Evolutionary conservation across 129 eudicot species (phyloP).

Genomic region (Smallanthus sonchifolius): DNA sequence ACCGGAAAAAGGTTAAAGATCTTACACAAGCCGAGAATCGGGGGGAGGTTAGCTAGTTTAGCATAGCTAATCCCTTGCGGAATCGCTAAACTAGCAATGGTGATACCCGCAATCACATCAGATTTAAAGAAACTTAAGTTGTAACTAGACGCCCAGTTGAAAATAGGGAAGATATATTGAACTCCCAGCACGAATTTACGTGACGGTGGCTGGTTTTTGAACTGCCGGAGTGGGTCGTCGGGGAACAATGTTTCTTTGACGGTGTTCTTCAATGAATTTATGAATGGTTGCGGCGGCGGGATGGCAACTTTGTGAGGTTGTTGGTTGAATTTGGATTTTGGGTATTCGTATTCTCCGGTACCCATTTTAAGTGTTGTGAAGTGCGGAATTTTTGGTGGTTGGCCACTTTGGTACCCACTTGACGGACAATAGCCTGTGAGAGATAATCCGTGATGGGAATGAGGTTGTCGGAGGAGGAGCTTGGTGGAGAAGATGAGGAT

Average conservation of each 20-base stretch:
- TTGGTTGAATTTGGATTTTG: conserved; percentile 27
- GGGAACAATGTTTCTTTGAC: conserved; percentile 92
- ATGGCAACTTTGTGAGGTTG: conserved; percentile 54
- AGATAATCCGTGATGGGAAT: too few relatives aligned
- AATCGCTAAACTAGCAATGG: conserved; percentile 96
- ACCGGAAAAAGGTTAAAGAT: too few relatives aligned
- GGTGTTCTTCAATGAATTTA: conserved; percentile 46
- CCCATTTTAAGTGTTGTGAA: conserved; percentile 45
- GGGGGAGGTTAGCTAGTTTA: conserved; percentile 86
- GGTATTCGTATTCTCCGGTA: conserved; percentile 48
- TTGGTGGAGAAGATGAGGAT: conserved; percentile 16
- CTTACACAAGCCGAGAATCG: conserved; percentile 92
- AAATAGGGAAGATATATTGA: conserved; percentile 79
- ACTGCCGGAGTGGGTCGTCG: conserved; percentile 88
- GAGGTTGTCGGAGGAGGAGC: background rate
- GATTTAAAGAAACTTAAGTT: conserved; percentile 65
- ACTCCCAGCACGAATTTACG: conserved; percentile 55
- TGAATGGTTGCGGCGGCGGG: conserved; percentile 87
- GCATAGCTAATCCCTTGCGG: conserved; percentile 99
- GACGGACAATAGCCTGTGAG: too few relatives aligned
- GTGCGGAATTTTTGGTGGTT: conserved; percentile 9
- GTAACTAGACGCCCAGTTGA: conserved; percentile 81
- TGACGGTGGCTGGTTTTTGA: conserved; percentile 63
- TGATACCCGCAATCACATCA: conserved; percentile 83
- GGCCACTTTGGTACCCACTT: too few relatives aligned